Conservation (phyloP, 176 grass and related monocot genomes). For the Ensete glaucum region DNA sequence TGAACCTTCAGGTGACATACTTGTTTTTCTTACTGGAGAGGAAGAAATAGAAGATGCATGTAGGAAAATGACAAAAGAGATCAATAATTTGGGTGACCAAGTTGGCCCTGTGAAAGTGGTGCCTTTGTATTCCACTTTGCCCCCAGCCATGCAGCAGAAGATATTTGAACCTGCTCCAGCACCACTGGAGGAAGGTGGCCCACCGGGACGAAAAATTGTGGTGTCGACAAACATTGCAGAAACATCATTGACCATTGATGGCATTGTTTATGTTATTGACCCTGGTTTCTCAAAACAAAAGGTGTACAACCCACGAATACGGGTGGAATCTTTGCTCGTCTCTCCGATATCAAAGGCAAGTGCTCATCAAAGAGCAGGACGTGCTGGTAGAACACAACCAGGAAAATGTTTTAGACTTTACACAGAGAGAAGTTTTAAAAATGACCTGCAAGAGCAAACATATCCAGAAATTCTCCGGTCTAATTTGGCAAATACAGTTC, state of each 20-base stretch:
- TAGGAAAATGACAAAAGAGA: constrained; percentile 84
- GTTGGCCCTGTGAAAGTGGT: constrained; percentile 89
- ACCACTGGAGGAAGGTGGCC: constrained; percentile 57
- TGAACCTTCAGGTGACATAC: constrained; percentile 78
- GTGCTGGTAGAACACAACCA: constrained; percentile 92
- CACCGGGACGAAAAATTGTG: constrained; percentile 94
- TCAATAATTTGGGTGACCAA: constrained; percentile 88
- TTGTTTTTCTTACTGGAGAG: constrained; percentile 97
- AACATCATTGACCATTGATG: constrained; percentile 94
- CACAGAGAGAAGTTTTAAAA: constrained; percentile 92
- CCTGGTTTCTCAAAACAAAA: constrained; percentile 97
- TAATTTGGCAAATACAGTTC: constrained; percentile 88
- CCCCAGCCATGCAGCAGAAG: constrained; percentile 86
- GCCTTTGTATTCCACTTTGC: constrained; percentile 87
- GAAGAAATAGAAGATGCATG: constrained; percentile 99
- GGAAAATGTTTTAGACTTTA: constrained; percentile 98
- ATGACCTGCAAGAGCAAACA: constrained; percentile 84
- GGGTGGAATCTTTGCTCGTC: constrained; percentile 85
- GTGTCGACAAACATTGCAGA: constrained; percentile 96
- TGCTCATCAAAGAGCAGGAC: constrained; percentile 89
- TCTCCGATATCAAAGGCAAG: constrained; percentile 99
- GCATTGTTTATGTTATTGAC: constrained; percentile 98
- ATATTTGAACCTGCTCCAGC: constrained; percentile 94
- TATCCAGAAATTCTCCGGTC: constrained; percentile 98
- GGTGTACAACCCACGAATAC: constrained; percentile 88